Base-by-base conservation (phyloP, 768 basidiomycete species). In the Hortiboletus campestris region DNA sequence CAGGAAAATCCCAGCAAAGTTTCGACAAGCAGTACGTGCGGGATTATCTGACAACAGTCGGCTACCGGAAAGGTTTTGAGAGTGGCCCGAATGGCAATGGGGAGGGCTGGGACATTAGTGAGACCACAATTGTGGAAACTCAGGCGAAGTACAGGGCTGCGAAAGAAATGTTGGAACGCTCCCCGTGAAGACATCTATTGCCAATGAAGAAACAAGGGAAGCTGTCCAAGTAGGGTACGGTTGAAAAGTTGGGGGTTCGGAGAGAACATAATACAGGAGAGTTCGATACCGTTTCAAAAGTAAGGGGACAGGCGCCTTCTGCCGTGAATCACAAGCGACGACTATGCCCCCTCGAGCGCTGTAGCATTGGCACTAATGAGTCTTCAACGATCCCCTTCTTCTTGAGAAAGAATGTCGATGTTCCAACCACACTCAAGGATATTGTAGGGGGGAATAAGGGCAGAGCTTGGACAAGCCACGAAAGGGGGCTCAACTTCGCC, bases 11-110 rank as follows among this genome's bases (percentile, higher is more conserved):
- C 0, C 96, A 97, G 72, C 83, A 88, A 19, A 93, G 92, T 66
- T 98, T 97, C 66, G 97, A 98, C 71, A 99, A 98, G 74, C 97
- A 99, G 73, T 98, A 89, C 65, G 75, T 98, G 53, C 78, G 97
- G 19, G 95, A 98, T 68, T 92, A 93, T 87, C 75, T 99, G 29
- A 86, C 86, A 12, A 66, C 74, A 28, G 74, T 76, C 8, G 93
- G 93, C 1, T 94, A 91, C 67, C 76, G 73, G 60, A 89, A 88
- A 67, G 91, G 91, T 1, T 70, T 91, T n/a, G 91, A 94, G 68
- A 80, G 75, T 48, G 91, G 91, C 13, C 83, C 82, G 0, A 75
- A 82, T 56, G 84, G 86, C 31, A 76, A 82, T 50, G 82, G 84
- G 14, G 77, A 85, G 46, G 93, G 92, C 7, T 97, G 95, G 84